Evolutionary conservation across 352 stramenopile genomes (phyloP).

Genomic region (Phytophthora ohioensis): DNA sequence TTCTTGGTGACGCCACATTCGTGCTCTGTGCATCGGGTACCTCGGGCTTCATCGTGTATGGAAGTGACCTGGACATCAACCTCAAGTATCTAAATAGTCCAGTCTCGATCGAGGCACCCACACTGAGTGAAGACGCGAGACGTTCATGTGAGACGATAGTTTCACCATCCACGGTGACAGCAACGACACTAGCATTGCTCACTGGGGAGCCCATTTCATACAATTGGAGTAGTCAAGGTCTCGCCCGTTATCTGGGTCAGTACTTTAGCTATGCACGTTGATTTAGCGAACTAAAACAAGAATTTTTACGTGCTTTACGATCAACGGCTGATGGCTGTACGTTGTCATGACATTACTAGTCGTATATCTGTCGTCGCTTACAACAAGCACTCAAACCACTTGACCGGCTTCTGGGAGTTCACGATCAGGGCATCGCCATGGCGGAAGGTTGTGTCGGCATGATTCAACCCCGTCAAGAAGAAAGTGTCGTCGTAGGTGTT

Average conservation of each 20-base stretch:
- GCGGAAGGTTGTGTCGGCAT: slow-evolving; percentile 49
- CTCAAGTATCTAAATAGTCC: slow-evolving; percentile 20
- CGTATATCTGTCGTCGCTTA: background rate
- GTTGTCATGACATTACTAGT: too few species aligned
- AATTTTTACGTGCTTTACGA: too few species aligned
- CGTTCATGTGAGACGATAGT: slow-evolving; percentile 24
- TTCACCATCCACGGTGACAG: slow-evolving; percentile 18
- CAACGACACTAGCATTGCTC: slow-evolving; percentile 32
- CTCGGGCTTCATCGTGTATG: slow-evolving; percentile 29
- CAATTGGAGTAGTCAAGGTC: slow-evolving; percentile 11
- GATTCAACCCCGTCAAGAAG: slow-evolving; percentile 55
- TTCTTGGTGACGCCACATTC: slow-evolving; percentile 37
- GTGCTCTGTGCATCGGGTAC: slow-evolving; percentile 32
- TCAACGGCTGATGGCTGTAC: too few species aligned
- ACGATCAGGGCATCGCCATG: slow-evolving; percentile 45
- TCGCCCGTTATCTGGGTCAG: slow-evolving; percentile 12
- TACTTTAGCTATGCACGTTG: slow-evolving; percentile 22
- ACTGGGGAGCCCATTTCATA: slow-evolving; percentile 17
- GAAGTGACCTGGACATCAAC: slow-evolving; percentile 32
- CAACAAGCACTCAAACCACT: slow-evolving; percentile 54
- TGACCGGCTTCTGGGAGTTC: slow-evolving; percentile 46
- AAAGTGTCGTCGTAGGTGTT: slow-evolving; percentile 37
- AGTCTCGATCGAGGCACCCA: slow-evolving; percentile 17
- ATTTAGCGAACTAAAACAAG: background rate
- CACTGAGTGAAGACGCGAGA: slow-evolving; percentile 8